phyloP scores from a whole-genome alignment of 257 asterid genomes.

The Buddleja alternifolia region DNA sequence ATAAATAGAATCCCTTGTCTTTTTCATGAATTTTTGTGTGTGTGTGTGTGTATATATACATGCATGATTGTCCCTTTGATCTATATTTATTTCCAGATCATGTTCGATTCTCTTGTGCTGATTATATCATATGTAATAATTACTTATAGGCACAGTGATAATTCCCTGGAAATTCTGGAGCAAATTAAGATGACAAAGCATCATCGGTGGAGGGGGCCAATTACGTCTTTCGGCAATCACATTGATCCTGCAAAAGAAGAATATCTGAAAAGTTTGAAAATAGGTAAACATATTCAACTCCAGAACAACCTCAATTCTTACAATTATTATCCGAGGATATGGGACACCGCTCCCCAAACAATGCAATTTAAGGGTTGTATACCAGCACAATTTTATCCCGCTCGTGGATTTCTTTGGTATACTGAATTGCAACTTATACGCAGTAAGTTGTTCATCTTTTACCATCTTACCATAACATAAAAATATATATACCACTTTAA shows the following conservation, averaged over 20 bases:
- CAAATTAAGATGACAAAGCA: slow-evolving; percentile 42
- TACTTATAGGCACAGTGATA: too few species aligned
- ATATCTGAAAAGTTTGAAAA: slow-evolving; percentile 59
- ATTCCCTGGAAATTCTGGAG: background rate
- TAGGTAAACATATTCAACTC: slow-evolving; percentile 50
- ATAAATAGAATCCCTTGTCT: too few species aligned
- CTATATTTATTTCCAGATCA: background rate
- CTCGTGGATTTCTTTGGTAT: slow-evolving; percentile 33
- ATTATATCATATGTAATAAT: background rate
- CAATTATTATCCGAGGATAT: slow-evolving; percentile 33
- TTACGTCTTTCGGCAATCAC: slow-evolving; percentile 49
- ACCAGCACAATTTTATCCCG: slow-evolving; percentile 29
- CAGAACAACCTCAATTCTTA: slow-evolving; percentile 29
- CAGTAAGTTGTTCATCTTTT: slow-evolving; percentile 48
- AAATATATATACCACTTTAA: too few species aligned
- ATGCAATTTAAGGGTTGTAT: slow-evolving; percentile 32
- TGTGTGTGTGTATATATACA: background rate
- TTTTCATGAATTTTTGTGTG: too few species aligned
- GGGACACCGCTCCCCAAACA: slow-evolving; percentile 28
- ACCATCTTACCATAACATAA: too few species aligned
- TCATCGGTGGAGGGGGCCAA: slow-evolving; percentile 52
- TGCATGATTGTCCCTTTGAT: slow-evolving; percentile 12
- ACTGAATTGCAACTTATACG: slow-evolving; percentile 46
- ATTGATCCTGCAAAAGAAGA: slow-evolving; percentile 72
- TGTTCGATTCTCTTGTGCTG: background rate